Base-by-base conservation (phyloP, 345 rosid genomes). In the Hibiscus trionum region DNA sequence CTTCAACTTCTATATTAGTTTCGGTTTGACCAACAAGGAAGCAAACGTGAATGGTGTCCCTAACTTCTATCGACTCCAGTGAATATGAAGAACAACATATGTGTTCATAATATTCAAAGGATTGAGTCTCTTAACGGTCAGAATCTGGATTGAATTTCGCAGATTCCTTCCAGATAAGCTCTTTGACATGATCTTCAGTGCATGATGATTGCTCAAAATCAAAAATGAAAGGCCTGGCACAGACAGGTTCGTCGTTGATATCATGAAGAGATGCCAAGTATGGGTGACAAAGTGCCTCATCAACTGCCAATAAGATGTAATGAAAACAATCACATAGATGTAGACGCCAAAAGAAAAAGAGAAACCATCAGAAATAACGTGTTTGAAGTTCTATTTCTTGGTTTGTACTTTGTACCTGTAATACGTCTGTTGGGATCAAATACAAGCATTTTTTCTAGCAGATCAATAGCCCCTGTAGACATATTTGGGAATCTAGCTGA, bases 151-250 rank as follows among this genome's bases (percentile, higher is more conserved):
- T 88, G 80, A 87, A 91, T 73, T 84, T 87, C 74, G 85, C 79
- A 0, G 98, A 83, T 78, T 94, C 98, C 57, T 52, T 87, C 97
- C 97, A 94, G 44, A 94, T 91, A n/a, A 94, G 98, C 74, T 88
- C 98, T 75, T 91, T 94, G 76, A 94, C 87, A 80, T 90, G 90
- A 80, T 91, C 96, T 82, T 91, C 98, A 11, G 96, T 87, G 60
- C 93, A 88, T 19, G 93, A 85, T 6, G 86, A 79, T 15, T 90
- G 90, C 87, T 90, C 97, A 14, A 91, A 88, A 83, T 91, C 90
- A 16, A 91, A 88, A 76, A 77, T 78, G 82, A 94, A 90, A 74
- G 89, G 88, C 66, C 79, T 77, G 4, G 91, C 79, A 77, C 97
- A 91, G 77, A 90, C 81, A 3, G 96, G 97, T 84, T 94, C 97